phyloP scores from a whole-genome alignment of 73 alveolate genomes.

The Uronychia setigera region DNA sequence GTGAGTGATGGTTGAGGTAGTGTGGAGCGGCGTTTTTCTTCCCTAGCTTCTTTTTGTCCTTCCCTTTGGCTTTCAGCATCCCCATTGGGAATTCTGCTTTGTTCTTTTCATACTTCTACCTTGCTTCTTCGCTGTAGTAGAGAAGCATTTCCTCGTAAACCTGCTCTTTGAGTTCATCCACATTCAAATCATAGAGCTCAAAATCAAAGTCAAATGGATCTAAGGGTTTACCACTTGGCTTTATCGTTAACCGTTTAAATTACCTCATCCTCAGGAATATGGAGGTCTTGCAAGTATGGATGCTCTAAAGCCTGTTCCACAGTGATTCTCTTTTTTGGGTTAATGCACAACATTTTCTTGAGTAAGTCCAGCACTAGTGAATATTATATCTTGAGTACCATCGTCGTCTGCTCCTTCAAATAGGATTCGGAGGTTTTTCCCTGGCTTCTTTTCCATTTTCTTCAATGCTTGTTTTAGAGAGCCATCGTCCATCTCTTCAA shows the following conservation, averaged over 20 bases:
- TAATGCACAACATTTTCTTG: slow-evolving; percentile 51
- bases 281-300: slow-evolving; percentile 68
- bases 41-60: too few species aligned
- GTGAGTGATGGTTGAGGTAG: too few species aligned
- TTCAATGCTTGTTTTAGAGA: background rate
- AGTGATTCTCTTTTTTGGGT: slow-evolving; percentile 61
- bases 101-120: slow-evolving; percentile 63
- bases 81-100: slow-evolving; percentile 36
- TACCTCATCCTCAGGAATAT: slow-evolving; percentile 65
- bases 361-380: slow-evolving; percentile 30
- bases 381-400: background rate
- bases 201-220: slow-evolving; percentile 68
- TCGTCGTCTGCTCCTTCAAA: slow-evolving; percentile 26
- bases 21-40: too few species aligned
- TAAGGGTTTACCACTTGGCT: slow-evolving; percentile 61
- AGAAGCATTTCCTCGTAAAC: slow-evolving; percentile 74
- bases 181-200: slow-evolving; percentile 60
- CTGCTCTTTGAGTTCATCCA: slow-evolving; percentile 59
- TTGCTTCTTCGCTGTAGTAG: slow-evolving; percentile 52
- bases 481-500: background rate
- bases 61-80: slow-evolving; percentile 7
- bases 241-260: background rate
- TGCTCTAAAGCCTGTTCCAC: slow-evolving; percentile 61
- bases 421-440: background rate
- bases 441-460: slow-evolving; percentile 12